These are phyloP conservation scores for Exophiala bonariae DNA, from an alignment of 2,329 filamentous ascomycete genomes.

Conservation along the genomic window DNA sequence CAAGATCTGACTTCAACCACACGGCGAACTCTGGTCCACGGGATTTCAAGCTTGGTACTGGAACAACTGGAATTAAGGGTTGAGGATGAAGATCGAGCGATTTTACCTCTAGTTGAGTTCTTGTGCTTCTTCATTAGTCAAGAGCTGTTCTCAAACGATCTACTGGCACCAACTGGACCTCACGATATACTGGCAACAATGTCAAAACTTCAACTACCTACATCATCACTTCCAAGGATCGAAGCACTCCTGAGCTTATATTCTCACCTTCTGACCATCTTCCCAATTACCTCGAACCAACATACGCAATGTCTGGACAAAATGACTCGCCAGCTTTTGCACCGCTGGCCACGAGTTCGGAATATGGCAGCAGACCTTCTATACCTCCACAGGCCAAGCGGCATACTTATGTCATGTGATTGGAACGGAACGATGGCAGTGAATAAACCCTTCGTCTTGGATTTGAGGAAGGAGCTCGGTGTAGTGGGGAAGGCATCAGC, in stretches of 20 bases:
- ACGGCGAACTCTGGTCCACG: slow-evolving; percentile 15
- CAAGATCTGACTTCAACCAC: slow-evolving; percentile 6
- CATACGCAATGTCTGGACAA: slow-evolving; percentile 21
- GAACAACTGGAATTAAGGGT: slow-evolving; percentile 53
- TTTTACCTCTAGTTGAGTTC: slow-evolving; percentile 75
- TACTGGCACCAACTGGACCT: slow-evolving; percentile 28
- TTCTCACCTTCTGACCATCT: slow-evolving; percentile 31
- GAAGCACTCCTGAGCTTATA: slow-evolving; percentile 80
- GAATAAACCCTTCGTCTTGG: slow-evolving; percentile 25
- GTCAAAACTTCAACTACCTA: slow-evolving; percentile 81
- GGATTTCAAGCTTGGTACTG: slow-evolving; percentile 53
- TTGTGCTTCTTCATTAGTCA: slow-evolving; percentile 74
- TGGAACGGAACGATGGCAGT: slow-evolving; percentile 21
- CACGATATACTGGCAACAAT: slow-evolving; percentile 65
- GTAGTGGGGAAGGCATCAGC: slow-evolving; percentile 12
- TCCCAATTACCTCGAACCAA: slow-evolving; percentile 3
- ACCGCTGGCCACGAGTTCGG: slow-evolving; percentile 28
- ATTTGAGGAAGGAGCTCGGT: slow-evolving; percentile 23
- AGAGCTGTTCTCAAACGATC: slow-evolving; percentile 30
- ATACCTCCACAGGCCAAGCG: slow-evolving; percentile 20
- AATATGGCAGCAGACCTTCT: slow-evolving; percentile 26
- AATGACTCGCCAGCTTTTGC: slow-evolving; percentile 25
- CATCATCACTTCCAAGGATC: slow-evolving; percentile 77
- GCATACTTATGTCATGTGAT: slow-evolving; percentile 21
- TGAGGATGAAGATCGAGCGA: slow-evolving; percentile 65